These are phyloP conservation scores for Apiospora pterosperma DNA, from an alignment of 2,329 filamentous ascomycete species.

Conservation along the genomic window DNA sequence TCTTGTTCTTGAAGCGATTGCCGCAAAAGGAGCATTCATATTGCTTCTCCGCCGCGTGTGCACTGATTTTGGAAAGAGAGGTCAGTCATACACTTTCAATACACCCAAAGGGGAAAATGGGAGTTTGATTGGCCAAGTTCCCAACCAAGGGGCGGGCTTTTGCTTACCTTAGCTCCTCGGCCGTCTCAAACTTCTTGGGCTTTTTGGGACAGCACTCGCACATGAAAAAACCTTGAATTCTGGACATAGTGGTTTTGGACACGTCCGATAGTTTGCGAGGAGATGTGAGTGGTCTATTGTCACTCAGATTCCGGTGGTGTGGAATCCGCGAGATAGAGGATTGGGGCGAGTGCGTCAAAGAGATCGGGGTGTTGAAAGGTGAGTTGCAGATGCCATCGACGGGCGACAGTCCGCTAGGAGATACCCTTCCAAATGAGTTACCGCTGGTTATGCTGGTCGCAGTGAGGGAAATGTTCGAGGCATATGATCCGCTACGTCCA, in stretches of 20 bases:
- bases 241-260: conserved; percentile 43
- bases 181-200: conserved; percentile 87
- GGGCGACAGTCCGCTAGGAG: conserved; percentile 35
- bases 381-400: conserved; percentile 40
- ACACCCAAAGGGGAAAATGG: neutral
- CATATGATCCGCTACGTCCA: conserved; percentile 45
- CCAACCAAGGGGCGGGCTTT: neutral
- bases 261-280: conserved; percentile 50
- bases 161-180: conserved; percentile 78
- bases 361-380: conserved; percentile 45
- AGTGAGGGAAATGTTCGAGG: conserved; percentile 42
- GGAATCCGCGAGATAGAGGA: conserved; percentile 39
- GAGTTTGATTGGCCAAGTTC: neutral
- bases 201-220: conserved; percentile 98
- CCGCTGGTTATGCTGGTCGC: conserved; percentile 40
- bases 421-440: conserved; percentile 43
- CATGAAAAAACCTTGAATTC: conserved; percentile 56
- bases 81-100: conserved; percentile 17
- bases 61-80: conserved; percentile 44
- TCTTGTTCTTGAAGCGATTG: conserved; percentile 98
- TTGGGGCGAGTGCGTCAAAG: conserved; percentile 47
- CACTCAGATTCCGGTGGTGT: conserved; percentile 45
- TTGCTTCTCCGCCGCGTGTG: conserved; percentile 92
- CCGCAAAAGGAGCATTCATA: conserved; percentile 91
- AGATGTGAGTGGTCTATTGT: conserved; percentile 38